Percentiles rank a stretch among this genome's conserved stretches.
Conservation (phyloP, 208 protist genomes). For the Chromosphaera perkinsii region DNA sequence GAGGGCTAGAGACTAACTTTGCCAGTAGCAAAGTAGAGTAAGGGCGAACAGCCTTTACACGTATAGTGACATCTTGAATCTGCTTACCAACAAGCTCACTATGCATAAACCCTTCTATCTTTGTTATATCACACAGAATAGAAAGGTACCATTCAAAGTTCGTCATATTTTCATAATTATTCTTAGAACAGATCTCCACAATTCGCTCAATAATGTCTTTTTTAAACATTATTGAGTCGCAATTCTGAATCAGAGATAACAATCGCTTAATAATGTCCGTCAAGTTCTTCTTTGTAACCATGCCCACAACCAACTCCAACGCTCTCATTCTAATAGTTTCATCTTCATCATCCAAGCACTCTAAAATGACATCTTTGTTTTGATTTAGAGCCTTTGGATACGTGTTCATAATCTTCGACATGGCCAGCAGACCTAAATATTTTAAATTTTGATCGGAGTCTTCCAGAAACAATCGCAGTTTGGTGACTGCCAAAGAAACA, state of each 20-base stretch:
- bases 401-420: constrained; percentile 77
- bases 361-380: background rate
- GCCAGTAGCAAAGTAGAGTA: background rate
- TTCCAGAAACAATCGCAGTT: constrained; percentile 87
- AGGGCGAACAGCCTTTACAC: constrained; percentile 77
- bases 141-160: constrained; percentile 95
- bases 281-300: constrained; percentile 83
- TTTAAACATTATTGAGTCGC: too few species aligned
- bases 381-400: constrained; percentile 80
- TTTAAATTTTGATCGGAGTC: constrained; percentile 96
- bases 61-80: constrained; percentile 81
- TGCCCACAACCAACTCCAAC: constrained; percentile 74
- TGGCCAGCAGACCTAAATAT: constrained; percentile 88
- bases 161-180: constrained; percentile 64
- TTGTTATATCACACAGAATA: too few species aligned
- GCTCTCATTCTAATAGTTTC: constrained; percentile 86
- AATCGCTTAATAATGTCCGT: constrained; percentile 61
- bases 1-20: background rate
- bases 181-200: constrained; percentile 44
- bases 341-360: constrained; percentile 57
- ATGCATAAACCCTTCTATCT: background rate
- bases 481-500: constrained; percentile 80
- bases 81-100: constrained; percentile 76
- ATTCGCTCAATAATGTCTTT: constrained; percentile 47
- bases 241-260: constrained; percentile 25